These are phyloP conservation scores for Phaeosphaeriaceae sp. DNA, from an alignment of 2,329 filamentous ascomycete species.

Conservation along the genomic window DNA sequence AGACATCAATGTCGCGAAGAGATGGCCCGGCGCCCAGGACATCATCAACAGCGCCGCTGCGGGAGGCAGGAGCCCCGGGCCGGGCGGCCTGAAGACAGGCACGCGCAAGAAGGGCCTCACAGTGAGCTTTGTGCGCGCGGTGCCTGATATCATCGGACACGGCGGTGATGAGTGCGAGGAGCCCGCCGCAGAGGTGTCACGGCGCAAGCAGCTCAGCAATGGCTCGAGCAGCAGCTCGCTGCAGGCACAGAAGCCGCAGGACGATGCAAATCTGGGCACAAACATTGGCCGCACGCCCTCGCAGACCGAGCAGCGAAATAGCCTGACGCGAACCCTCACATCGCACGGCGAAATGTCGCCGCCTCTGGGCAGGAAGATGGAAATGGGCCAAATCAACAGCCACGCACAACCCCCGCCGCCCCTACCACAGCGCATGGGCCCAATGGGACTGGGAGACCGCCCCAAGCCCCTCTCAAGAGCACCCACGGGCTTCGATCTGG, in stretches of 20 bases:
- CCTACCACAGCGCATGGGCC: conserved; percentile 36
- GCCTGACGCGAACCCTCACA: conserved; percentile 43
- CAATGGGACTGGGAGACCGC: conserved; percentile 46
- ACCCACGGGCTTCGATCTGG: conserved; percentile 43
- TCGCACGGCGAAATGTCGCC: conserved; percentile 47
- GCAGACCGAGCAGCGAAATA: conserved; percentile 36
- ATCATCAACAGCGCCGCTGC: conserved; percentile 47
- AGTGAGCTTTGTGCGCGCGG: conserved; percentile 76
- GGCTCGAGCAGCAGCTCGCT: conserved; percentile 22
- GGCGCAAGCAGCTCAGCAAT: conserved; percentile 55
- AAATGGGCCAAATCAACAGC: conserved; percentile 46
- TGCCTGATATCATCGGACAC: conserved; percentile 85
- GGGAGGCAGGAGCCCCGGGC: conserved; percentile 39
- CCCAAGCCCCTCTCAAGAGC: conserved; percentile 39
- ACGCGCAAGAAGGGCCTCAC: conserved; percentile 69
- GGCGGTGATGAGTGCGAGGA: conserved; percentile 84
- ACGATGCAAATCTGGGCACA: conserved; percentile 38
- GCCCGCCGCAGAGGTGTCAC: conserved; percentile 75
- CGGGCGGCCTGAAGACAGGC: conserved; percentile 48
- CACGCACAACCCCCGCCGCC: conserved; percentile 37
- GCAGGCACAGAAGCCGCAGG: conserved; percentile 32
- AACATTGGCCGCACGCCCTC: conserved; percentile 38
- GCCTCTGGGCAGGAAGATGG: conserved; percentile 45
- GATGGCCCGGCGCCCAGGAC: conserved; percentile 60
- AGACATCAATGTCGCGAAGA: conserved; percentile 58